Evolutionary conservation across 2,329 filamentous ascomycete genomes (phyloP), one percentile per base, ranked within the genome.

Genomic region (Incumbomyces delicatus): DNA sequence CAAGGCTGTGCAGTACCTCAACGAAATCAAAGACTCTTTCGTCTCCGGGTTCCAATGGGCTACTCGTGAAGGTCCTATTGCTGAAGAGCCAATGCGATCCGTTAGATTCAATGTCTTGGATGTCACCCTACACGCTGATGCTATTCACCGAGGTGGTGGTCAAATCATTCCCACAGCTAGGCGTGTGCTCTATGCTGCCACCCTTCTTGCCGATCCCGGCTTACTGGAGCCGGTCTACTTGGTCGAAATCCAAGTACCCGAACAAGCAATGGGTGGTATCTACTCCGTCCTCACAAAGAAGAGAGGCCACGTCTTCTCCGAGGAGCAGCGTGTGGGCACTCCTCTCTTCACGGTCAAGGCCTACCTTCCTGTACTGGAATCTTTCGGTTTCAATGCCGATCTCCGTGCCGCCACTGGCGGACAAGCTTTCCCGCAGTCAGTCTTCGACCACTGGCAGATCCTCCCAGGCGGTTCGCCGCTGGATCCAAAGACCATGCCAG

Each of bases 31-130:
- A 86, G 92, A 98, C 69, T 96, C 90, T 53, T 84, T 96, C 61
- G 89, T 96, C 66, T 96, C 92, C 61, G 92, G 92, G 83, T 98
- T 98, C 88, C 92, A 98, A 75, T 98, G 92, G 92, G 92, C 92
- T 60, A 87, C 87, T 62, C 85, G 90, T 68, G 92, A 98, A 80
- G 92, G 92, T 77, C 92, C 92, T 64, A 74, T 98, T 67, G 89
- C 85, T 61, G 92, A 98, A 76, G 92, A 98, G 82, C 92, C 92
- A 63, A 90, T 98, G 88, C 87, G 92, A 69, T 83, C 83, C 60
- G 73, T 94, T 72, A 87, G 92, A 76, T 98, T 94, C 81, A 98
- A 98, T 84, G 83, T 98, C 71, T 82, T 95, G 68, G 92, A 98
- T 85, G 92, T 98, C 62, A 98, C 92, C 63, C 87, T 98, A 55